Evolutionary conservation across 2,329 filamentous ascomycete genomes (phyloP), one percentile per base, ranked within the genome.

Genomic region (Colletotrichum camelliae): DNA sequence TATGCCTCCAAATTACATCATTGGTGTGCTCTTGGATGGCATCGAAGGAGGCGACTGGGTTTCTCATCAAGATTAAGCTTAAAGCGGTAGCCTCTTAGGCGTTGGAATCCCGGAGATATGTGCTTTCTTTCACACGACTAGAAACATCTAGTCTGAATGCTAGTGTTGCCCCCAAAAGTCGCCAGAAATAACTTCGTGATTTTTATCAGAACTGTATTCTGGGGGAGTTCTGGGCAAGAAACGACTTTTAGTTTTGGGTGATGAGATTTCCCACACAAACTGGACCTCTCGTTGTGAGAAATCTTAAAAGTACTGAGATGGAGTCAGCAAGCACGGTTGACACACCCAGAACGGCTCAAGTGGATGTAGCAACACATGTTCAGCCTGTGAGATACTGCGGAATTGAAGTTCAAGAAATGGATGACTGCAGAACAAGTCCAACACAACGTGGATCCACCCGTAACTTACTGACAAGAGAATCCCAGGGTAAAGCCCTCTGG

Each of bases 21-120:
- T 21, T 21, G n/a, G n/a, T 52, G 10, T 12, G n/a, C 43, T 52
- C n/a, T 4, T 52, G 43, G 6, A 52, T 21, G 43, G 43, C 43
- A 21, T 21, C 10, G n/a, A 52, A 52, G 10, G n/a, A 21, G 43
- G 43, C 4, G 18, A 21, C 10, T 48, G 6, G 18, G 21, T 13
- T 21, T 2, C n/a, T 21, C 6, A 21, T 7, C 43, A 21, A 52
- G 43, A 18, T 52, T 7, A 52, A 52, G 18, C n/a, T 52, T 52
- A 1, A n/a, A 48, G 1, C 18, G 10, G 5, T n/a, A 21, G 10
- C 3, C n/a, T 52, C 21, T 52, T 7, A 7, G 6, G 1, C 4
- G n/a, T 13, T 21, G 13, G 2, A 21, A 10, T 4, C 10, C n/a
- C 43, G n/a, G n/a, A 13, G 10, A 21, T 4, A 1, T 21, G 5